Base-by-base conservation (phyloP, 2,329 filamentous ascomycete species). In the Dactylellina cionopaga region DNA sequence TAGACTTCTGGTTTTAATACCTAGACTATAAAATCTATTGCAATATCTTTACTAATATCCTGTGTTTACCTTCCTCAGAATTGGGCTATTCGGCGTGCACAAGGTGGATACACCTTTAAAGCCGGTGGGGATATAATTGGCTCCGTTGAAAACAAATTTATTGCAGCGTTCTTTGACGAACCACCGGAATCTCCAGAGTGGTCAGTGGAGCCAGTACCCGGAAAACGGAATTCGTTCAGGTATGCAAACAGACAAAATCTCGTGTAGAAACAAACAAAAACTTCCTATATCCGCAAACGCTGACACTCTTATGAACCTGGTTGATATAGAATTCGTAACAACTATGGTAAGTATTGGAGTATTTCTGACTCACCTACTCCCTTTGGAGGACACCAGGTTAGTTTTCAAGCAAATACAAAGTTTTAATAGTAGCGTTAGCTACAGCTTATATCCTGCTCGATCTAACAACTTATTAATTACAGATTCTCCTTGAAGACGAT, bases 311-410 rank as follows among this genome's bases (percentile, higher is more conserved):
- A n/a, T n/a, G n/a, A n/a, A n/a, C n/a, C 2, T 41, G 37, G 15
- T 41, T 15, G n/a, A 13, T 15, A 41, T 46, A 58, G 54, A 11
- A 58, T 58, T 33, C 54, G 39, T n/a, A 58, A 39, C 5, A 11
- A 15, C 4, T 37, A 58, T 13, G 24, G 17, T 9, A 29, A 41
- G 15, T 58, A 46, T 11, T 58, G 39, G 54, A 58, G 37, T 6
- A n/a, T n/a, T n/a, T n/a, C n/a, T n/a, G n/a, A n/a, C n/a, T n/a
- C n/a, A n/a, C n/a, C n/a, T n/a, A n/a, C n/a, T n/a, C n/a, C n/a
- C n/a, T 3, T 58, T 3, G 39, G 19, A 7, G 25, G 29, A 4
- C 3, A 33, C 7, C 41, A 0, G 6, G 39, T n/a, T n/a, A n/a
- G n/a, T n/a, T n/a, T n/a, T n/a, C n/a, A n/a, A n/a, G n/a, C n/a